phyloP scores from a whole-genome alignment of 2,329 filamentous ascomycete genomes.

The Aspergillus sojae region DNA sequence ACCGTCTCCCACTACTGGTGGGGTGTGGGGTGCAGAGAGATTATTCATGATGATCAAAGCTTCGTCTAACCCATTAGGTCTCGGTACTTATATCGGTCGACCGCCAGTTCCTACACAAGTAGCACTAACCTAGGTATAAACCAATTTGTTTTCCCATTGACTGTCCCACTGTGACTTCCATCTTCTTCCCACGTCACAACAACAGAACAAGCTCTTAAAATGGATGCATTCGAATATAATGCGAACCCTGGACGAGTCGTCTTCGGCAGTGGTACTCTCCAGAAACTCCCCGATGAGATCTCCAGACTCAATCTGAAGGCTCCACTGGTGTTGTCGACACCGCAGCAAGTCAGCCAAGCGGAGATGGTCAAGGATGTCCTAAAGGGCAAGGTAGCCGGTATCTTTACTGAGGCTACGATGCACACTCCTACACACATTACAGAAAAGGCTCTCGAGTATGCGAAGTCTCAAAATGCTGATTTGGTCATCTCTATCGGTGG shows the following conservation, averaged over 20 bases:
- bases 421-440: constrained; percentile 64
- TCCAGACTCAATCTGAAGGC: constrained; percentile 50
- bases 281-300: constrained; percentile 50
- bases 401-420: constrained; percentile 62
- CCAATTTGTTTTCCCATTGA: background rate
- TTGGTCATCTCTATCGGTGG: constrained; percentile 64
- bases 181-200: background rate
- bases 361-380: constrained; percentile 50
- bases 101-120: background rate
- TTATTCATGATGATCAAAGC: constrained; percentile 31
- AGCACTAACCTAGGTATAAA: background rate
- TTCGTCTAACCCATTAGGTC: constrained; percentile 2
- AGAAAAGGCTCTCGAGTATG: constrained; percentile 56
- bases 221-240: constrained; percentile 61
- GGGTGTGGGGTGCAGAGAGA: constrained; percentile 22
- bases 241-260: constrained; percentile 57
- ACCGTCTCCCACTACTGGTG: constrained; percentile 13
- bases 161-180: background rate
- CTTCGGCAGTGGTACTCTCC: constrained; percentile 59
- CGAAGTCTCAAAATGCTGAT: constrained; percentile 52
- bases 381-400: constrained; percentile 50
- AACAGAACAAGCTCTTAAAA: constrained; percentile 24
- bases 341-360: constrained; percentile 53
- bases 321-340: constrained; percentile 61
- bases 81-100: background rate